A percentile compares a stretch with the other conserved stretches of the same genome.
phyloP scores from a whole-genome alignment of 1,284 basidiomycete genomes.

The Singerocomus inundabilis region DNA sequence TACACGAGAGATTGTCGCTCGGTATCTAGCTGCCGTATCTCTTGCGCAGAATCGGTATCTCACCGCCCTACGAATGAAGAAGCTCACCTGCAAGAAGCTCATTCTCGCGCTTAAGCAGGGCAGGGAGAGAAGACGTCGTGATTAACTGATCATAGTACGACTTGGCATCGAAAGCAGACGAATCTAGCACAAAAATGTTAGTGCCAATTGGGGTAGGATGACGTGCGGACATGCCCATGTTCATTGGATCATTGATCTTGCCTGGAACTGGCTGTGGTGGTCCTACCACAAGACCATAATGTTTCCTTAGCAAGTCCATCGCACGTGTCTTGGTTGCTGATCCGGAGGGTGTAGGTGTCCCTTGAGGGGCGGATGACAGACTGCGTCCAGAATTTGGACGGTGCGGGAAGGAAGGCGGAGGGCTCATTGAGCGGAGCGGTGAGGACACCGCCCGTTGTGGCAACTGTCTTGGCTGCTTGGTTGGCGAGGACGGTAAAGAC shows the following conservation, averaged over 20 bases:
- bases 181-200: conserved; percentile 48
- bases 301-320: conserved; percentile 73
- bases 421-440: conserved; percentile 27
- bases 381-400: conserved; percentile 18
- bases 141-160: conserved; percentile 83
- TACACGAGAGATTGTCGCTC: conserved; percentile 91
- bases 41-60: conserved; percentile 38
- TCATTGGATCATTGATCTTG: conserved; percentile 70
- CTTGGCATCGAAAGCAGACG: conserved; percentile 76
- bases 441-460: conserved; percentile 24
- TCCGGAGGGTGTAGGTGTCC: conserved; percentile 20
- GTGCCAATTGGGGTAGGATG: not conserved
- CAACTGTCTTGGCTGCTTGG: conserved; percentile 22
- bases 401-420: conserved; percentile 18
- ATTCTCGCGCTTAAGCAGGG: conserved; percentile 73
- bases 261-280: conserved; percentile 59
- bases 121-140: conserved; percentile 70
- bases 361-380: conserved; percentile 19
- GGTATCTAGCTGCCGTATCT: conserved; percentile 84
- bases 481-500: conserved; percentile 18
- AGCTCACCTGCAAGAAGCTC: conserved; percentile 64
- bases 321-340: conserved; percentile 57
- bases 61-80: conserved; percentile 1
- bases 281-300: conserved; percentile 77
- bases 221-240: conserved; percentile 51